Evolutionary conservation across 495 filamentous ascomycete genomes (phyloP).

Genomic region (Hapsidospora chrysogenum): DNA sequence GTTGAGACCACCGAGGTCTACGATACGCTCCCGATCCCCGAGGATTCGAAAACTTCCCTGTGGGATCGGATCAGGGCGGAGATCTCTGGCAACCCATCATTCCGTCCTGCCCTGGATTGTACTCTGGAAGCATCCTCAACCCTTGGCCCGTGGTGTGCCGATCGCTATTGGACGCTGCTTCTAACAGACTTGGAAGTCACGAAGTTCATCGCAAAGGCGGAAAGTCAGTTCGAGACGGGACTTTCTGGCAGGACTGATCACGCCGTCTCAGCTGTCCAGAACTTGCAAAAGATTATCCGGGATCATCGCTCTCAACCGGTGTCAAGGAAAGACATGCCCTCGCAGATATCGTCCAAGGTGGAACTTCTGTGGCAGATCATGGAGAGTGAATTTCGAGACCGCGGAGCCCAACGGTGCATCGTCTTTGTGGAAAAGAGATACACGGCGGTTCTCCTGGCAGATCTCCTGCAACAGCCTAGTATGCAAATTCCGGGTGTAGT

Average conservation of each 20-base stretch:
- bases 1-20: conserved; percentile 10
- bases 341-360: conserved; percentile 57
- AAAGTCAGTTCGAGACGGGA: conserved; percentile 14
- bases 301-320: background rate
- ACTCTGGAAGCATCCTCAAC: conserved; percentile 43
- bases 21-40: conserved; percentile 16
- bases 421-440: conserved; percentile 71
- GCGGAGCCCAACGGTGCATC: conserved; percentile 51
- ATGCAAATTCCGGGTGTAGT: conserved; percentile 25
- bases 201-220: conserved; percentile 41
- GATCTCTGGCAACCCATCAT: conserved; percentile 38
- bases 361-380: conserved; percentile 41
- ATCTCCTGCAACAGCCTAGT: conserved; percentile 39
- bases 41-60: conserved; percentile 46
- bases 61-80: conserved; percentile 34
- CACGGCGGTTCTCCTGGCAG: conserved; percentile 54
- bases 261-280: background rate
- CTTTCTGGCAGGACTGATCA: background rate
- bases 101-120: conserved; percentile 43
- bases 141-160: conserved; percentile 76
- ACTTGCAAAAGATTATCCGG: background rate
- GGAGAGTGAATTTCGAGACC: conserved; percentile 32
- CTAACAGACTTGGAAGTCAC: conserved; percentile 46
- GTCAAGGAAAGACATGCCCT: background rate
- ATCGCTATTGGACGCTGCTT: conserved; percentile 61